phyloP scores from a whole-genome alignment of 192 early-diverging fungal genomes.

The Backusella liffmaniae region DNA sequence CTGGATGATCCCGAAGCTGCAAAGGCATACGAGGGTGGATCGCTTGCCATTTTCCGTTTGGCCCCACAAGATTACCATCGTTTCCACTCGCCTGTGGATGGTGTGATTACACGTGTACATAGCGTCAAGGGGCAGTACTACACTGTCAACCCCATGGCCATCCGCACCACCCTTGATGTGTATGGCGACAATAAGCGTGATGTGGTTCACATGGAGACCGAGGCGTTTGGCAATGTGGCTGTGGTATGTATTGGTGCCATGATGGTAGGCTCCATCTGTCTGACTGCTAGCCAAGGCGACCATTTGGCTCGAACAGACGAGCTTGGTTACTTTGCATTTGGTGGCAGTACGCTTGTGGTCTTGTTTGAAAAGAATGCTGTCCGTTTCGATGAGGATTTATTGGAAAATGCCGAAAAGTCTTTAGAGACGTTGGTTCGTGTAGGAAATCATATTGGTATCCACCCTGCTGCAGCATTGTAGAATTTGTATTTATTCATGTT shows the following conservation, averaged over 20 bases:
- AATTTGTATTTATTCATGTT: constrained; percentile 2
- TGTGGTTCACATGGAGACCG: constrained; percentile 61
- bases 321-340: constrained; percentile 82
- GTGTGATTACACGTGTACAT: constrained; percentile 52
- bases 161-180: constrained; percentile 70
- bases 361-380: constrained; percentile 63
- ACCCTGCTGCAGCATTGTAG: constrained; percentile 3
- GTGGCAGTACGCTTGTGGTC: constrained; percentile 72
- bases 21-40: constrained; percentile 58
- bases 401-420: constrained; percentile 57
- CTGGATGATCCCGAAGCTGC: constrained; percentile 50
- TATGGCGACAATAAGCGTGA: constrained; percentile 76
- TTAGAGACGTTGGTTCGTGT: constrained; percentile 68
- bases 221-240: constrained; percentile 68
- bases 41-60: constrained; percentile 69
- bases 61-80: constrained; percentile 88
- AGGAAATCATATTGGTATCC: constrained; percentile 16
- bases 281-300: constrained; percentile 44
- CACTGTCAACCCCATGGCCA: constrained; percentile 85
- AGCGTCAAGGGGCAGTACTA: constrained; percentile 68
- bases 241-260: constrained; percentile 77
- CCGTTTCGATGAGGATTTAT: constrained; percentile 67
- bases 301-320: constrained; percentile 67
- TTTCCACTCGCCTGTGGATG: constrained; percentile 72
- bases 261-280: constrained; percentile 78